phyloP scores from a whole-genome alignment of 2,329 filamentous ascomycete species.

The Cladophialophora chaetospira region DNA sequence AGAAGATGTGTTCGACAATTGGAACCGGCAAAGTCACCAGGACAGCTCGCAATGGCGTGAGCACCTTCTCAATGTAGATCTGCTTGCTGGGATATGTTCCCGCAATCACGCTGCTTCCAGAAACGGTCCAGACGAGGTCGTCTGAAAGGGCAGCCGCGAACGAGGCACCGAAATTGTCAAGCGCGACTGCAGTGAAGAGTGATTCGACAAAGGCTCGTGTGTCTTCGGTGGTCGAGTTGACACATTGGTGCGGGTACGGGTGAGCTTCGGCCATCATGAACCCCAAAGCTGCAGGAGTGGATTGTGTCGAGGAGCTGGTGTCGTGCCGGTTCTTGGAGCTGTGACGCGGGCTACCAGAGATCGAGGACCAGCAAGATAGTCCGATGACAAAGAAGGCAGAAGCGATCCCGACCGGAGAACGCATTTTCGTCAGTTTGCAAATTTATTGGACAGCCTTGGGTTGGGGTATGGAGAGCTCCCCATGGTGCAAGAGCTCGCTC shows the following conservation, averaged over 20 bases:
- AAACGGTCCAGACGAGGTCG: constrained; percentile 22
- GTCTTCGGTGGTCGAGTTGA: constrained; percentile 8
- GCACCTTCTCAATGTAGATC: constrained; percentile 21
- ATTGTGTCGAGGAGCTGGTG: too few relatives aligned
- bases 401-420: too few relatives aligned
- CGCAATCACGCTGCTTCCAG: constrained; percentile 17
- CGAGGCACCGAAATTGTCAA: constrained; percentile 22
- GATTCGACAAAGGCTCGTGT: constrained; percentile 22
- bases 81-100: constrained; percentile 20
- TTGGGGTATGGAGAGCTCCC: too few relatives aligned
- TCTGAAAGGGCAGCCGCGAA: constrained; percentile 18
- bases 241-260: background rate
- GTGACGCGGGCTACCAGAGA: background rate
- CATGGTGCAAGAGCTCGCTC: too few relatives aligned
- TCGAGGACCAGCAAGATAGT: background rate
- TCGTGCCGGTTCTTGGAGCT: background rate
- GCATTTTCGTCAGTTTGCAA: too few relatives aligned
- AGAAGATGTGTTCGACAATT: constrained; percentile 23
- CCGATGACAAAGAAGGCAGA: background rate
- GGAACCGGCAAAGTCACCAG: constrained; percentile 19
- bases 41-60: constrained; percentile 20
- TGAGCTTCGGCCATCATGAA: constrained; percentile 13
- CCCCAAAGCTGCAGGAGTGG: too few relatives aligned
- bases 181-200: constrained; percentile 21
- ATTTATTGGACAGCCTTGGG: too few relatives aligned